A percentile compares a stretch with the other conserved stretches of the same genome.
These are phyloP conservation scores for Nicotiana tomentosiformis DNA, from an alignment of 257 asterid genomes.

Conservation along the genomic window DNA sequence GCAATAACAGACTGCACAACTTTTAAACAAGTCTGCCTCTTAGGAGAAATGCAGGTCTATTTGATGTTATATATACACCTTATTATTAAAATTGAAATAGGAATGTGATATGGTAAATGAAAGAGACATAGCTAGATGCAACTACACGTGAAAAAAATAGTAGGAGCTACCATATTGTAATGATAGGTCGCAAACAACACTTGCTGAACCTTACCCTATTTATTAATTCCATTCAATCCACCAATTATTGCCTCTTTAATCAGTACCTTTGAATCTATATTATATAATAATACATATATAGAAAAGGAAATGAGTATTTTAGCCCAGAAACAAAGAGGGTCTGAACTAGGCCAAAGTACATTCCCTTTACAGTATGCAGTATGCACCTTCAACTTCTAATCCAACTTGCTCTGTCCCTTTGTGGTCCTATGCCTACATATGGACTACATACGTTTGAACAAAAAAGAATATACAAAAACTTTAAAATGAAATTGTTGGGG, in stretches of 20 bases:
- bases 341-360: background rate
- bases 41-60: background rate
- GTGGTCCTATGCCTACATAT: slow-evolving; percentile 12
- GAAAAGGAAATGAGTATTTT: background rate
- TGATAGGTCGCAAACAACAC: background rate
- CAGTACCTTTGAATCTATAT: background rate
- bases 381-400: background rate
- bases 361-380: background rate
- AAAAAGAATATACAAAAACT: background rate
- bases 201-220: background rate
- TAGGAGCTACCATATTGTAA: background rate
- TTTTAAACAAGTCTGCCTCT: too few relatives aligned
- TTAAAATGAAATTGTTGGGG: fast-evolving
- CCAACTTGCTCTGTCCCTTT: slow-evolving; percentile 8
- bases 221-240: background rate
- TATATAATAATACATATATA: background rate
- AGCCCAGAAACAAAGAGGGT: background rate
- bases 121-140: background rate
- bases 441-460: background rate
- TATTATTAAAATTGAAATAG: background rate
- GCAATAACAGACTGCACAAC: background rate
- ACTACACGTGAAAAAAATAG: slow-evolving; percentile 6
- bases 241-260: background rate
- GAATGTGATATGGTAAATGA: background rate
- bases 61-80: background rate